Conservation (phyloP, 2,329 filamentous ascomycete species). For the Fusarium mundagurra region DNA sequence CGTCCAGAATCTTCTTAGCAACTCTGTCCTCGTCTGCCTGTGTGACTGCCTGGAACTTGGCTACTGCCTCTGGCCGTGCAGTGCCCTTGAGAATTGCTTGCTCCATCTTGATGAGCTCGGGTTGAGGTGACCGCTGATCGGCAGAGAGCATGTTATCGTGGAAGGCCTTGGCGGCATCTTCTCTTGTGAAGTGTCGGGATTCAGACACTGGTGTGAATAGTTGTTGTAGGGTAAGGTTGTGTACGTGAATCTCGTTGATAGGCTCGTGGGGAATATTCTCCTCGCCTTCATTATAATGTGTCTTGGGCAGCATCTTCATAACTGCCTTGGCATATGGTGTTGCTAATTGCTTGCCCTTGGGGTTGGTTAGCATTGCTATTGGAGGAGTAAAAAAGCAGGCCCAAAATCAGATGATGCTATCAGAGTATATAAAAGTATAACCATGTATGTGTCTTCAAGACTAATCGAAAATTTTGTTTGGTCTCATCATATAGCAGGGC, state of each 20-base stretch:
- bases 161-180: constrained; percentile 73
- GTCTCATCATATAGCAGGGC: constrained; percentile 61
- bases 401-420: constrained; percentile 15
- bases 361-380: constrained; percentile 36
- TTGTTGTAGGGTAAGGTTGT: constrained; percentile 69
- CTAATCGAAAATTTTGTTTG: constrained; percentile 94
- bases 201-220: constrained; percentile 73
- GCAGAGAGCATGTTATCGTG: constrained; percentile 67
- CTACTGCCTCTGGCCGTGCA: constrained; percentile 49
- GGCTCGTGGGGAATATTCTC: constrained; percentile 63
- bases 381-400: neutral
- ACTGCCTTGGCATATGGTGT: constrained; percentile 80
- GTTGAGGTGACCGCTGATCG: constrained; percentile 70
- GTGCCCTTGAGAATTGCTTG: constrained; percentile 55
- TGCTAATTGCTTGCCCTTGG: constrained; percentile 79
- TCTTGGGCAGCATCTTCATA: constrained; percentile 80
- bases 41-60: constrained; percentile 54
- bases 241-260: constrained; percentile 73
- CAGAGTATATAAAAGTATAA: constrained; percentile 67
- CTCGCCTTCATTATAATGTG: constrained; percentile 62
- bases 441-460: constrained; percentile 97
- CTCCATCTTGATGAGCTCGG: constrained; percentile 68
- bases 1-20: constrained; percentile 46
- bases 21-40: constrained; percentile 55
- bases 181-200: constrained; percentile 70